A percentile compares a stretch with the other conserved stretches of the same genome.
Conservation (phyloP, 352 stramenopile genomes). For the Blastocystis sp. region DNA sequence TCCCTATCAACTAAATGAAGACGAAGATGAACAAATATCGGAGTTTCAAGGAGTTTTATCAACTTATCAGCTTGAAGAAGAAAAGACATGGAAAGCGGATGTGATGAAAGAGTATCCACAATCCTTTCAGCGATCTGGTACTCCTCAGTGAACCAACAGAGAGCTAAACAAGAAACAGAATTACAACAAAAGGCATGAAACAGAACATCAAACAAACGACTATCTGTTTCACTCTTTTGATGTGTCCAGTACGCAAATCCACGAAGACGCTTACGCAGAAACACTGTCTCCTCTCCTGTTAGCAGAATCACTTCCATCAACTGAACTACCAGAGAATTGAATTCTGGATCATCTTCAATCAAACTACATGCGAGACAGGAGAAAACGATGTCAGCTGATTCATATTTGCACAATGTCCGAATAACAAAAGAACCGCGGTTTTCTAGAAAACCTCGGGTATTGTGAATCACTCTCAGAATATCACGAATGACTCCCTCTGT, state of each 20-base stretch:
- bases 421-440: constrained; percentile 88
- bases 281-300: constrained; percentile 86
- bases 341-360: constrained; percentile 77
- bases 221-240: constrained; percentile 64
- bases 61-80: constrained; percentile 98
- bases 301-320: constrained; percentile 95
- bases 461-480: constrained; percentile 18
- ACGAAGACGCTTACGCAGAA: constrained; percentile 71
- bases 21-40: constrained; percentile 94
- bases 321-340: constrained; percentile 94
- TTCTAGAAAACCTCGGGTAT: not conserved
- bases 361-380: constrained; percentile 89
- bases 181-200: constrained; percentile 91
- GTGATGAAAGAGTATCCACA: constrained; percentile 86
- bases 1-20: constrained; percentile 93
- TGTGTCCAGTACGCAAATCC: not conserved
- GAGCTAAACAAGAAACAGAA: constrained; percentile 76
- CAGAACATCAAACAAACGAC: constrained; percentile 73
- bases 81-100: constrained; percentile 91
- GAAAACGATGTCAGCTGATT: constrained; percentile 94
- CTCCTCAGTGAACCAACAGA: constrained; percentile 91
- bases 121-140: constrained; percentile 91
- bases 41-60: constrained; percentile 94
- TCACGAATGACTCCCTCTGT: constrained; percentile 60
- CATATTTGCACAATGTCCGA: constrained; percentile 88